A percentile compares a stretch with the other conserved stretches of the same genome.
Conservation (phyloP, 2,329 filamentous ascomycete species). For the Pseudocercospora ulei region DNA sequence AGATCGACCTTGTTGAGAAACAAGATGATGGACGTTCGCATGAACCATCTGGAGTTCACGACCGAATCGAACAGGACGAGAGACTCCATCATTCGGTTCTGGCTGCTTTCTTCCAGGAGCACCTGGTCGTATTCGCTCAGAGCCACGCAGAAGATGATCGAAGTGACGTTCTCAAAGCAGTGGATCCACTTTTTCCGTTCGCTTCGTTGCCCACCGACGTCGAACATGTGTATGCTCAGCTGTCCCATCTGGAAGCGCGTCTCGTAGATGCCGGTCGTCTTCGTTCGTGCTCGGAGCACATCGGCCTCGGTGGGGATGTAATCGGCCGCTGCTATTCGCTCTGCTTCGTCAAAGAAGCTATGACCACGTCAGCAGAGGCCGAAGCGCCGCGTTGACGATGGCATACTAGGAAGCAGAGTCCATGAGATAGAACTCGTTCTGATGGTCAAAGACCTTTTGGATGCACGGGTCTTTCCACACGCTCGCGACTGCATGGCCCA, state of each 20-base stretch:
- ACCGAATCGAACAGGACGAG: conserved; percentile 94
- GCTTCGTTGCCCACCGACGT: conserved; percentile 91
- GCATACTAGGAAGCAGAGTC: conserved; percentile 90
- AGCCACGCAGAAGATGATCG: conserved; percentile 97
- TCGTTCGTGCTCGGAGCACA: conserved; percentile 87
- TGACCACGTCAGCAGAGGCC: conserved; percentile 7
- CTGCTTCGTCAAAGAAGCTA: conserved; percentile 92
- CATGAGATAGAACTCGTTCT: conserved; percentile 98
- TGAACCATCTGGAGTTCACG: conserved; percentile 98
- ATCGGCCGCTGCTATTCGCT: conserved; percentile 69
- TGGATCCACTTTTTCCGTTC: conserved; percentile 99
- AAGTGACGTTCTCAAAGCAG: conserved; percentile 98
- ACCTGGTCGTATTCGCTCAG: conserved; percentile 98
- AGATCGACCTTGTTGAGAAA: conserved; percentile 99
- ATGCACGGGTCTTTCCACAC: conserved; percentile 86
- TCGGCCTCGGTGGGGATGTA: conserved; percentile 93
- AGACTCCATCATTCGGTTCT: conserved; percentile 99
- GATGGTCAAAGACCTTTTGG: conserved; percentile 74
- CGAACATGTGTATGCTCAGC: conserved; percentile 99
- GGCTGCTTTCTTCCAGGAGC: conserved; percentile 88
- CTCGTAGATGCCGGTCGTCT: conserved; percentile 98
- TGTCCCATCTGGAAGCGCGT: conserved; percentile 98
- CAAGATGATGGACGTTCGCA: conserved; percentile 95
- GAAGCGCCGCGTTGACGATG: conserved; percentile 9
- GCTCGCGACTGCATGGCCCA: conserved; percentile 72